Evolutionary conservation across 768 basidiomycete genomes (phyloP), one percentile per base, ranked within the genome.

Genomic region (Lactarius trivialis): DNA sequence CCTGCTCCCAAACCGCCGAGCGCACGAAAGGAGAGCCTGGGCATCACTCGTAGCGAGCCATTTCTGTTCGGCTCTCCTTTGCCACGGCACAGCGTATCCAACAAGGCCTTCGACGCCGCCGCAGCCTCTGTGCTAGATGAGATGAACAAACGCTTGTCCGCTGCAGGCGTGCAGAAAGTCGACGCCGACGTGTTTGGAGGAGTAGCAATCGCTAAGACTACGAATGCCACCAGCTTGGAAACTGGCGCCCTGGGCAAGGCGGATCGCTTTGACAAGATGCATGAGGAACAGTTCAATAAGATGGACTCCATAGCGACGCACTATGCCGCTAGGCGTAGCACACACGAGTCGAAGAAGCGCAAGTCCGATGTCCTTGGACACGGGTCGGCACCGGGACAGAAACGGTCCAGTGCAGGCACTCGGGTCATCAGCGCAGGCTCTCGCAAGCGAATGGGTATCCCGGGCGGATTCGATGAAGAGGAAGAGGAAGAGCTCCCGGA

Each of bases 11-110:
- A 72, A 69, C 48, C 50, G 19, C 49, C 62, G 54, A 19, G 48
- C 63, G 33, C 11, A 21, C 51, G 26, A 37, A 39, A 60, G 26
- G 57, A 53, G n/a, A 14, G 57, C 39, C 48, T 66, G 12, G 65
- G 68, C 19, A 65, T 73, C 5, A 69, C 74, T 3, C 72, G 70
- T 48, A 70, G 70, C 57, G 72, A 80, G 26, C 83, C 85, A 0
- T 93, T 92, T 75, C 70, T 90, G 24, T 93, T 93, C 68, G 90
- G 90, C 28, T 91, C 90, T 0, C 86, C 89, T 0, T 78, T 82
- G 3, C 83, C 87, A 7, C 81, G 81, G 61, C 78, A 88, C 68
- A 78, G 75, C 51, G 78, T 82, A 49, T 83, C 85, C 34, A 85
- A 88, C 65, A 73, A 75, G n/a, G 81, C 86, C 55, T 92, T 93